A percentile compares a stretch with the other conserved stretches of the same genome.
These are phyloP conservation scores for Cymbidium sinense DNA, from an alignment of 106 monocot species.

Conservation along the genomic window DNA sequence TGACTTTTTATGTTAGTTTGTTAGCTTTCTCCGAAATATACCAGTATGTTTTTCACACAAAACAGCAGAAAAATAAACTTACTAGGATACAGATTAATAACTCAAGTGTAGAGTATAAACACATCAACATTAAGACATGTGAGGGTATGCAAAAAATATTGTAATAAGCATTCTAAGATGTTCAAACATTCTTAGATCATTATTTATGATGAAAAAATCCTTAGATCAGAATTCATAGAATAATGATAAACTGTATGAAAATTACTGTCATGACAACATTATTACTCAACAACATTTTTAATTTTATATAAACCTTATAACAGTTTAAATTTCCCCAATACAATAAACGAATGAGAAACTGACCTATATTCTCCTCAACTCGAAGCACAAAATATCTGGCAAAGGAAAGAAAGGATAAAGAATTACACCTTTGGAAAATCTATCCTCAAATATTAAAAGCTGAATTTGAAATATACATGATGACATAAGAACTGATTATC, in stretches of 20 bases:
- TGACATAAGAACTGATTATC: not conserved
- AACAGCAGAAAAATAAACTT: not conserved
- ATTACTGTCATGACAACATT: too few relatives aligned
- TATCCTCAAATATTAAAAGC: not conserved
- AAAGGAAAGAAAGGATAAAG: slow-evolving; percentile 9
- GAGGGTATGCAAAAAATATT: not conserved
- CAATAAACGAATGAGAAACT: slow-evolving; percentile 12
- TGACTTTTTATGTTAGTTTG: not conserved
- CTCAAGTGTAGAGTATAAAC: too few relatives aligned
- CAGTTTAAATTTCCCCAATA: not conserved
- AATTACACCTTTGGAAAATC: not conserved
- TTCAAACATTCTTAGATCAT: not conserved
- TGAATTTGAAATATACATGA: not conserved
- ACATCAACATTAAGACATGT: not conserved
- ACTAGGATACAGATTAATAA: not conserved
- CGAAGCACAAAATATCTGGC: slow-evolving; percentile 98
- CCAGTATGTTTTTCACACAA: not conserved
- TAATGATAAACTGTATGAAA: slow-evolving; percentile 1
- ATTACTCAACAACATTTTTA: not conserved
- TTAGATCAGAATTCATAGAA: not conserved
- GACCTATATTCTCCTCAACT: slow-evolving; percentile 87
- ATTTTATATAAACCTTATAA: not conserved
- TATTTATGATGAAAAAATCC: not conserved
- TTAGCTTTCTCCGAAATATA: not conserved
- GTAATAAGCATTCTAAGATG: not conserved